Evolutionary conservation across 306 rosid species (phyloP), one percentile per base, ranked within the genome.

Genomic region (Sicyos baderoa): DNA sequence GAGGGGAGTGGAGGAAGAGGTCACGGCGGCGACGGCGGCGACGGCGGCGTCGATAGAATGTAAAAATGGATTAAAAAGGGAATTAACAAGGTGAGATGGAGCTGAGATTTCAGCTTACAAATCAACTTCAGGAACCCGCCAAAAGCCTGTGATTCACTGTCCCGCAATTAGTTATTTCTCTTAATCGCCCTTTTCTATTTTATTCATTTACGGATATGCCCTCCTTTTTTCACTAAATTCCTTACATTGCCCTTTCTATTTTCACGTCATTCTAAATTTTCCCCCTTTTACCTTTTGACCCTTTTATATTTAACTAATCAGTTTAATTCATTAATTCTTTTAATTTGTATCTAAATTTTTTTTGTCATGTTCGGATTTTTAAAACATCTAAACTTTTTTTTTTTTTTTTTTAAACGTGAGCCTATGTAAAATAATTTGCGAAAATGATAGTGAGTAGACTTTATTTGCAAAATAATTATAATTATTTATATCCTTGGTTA

Each of bases 81-180:
- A 78, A 80, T 79, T 77, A 68, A 77, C 65, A 72, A 75, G 84
- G 86, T 81, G 70, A 77, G 76, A 55, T 55, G 70, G 86, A 79
- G 89, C 81, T 84, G 17, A 27, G 35, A 5, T 58, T 72, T 79
- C 61, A 73, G 89, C 62, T 82, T 77, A 37, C 2, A 74, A 50
- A 77, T 82, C 86, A 79, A 77, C 79, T 70, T 82, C 84, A 74
- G 66, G 56, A 84, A 79, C 84, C 83, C 79, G 83, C 84, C 81
- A 85, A 82, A 54, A 70, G 45, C 72, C 78, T 68, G 12, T 55
- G 69, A 50, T 70, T 55, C 27, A n/a, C 45, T 72, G 55, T 62
- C 70, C 54, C 5, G 40, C 55, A 19, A 17, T 68, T 55, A 54
- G 16, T 72, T 70, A 17, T 52, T 70, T 72, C 42, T 51, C 72